These are phyloP conservation scores for Aethionema arabicum DNA, from an alignment of 345 rosid genomes.

Conservation along the genomic window DNA sequence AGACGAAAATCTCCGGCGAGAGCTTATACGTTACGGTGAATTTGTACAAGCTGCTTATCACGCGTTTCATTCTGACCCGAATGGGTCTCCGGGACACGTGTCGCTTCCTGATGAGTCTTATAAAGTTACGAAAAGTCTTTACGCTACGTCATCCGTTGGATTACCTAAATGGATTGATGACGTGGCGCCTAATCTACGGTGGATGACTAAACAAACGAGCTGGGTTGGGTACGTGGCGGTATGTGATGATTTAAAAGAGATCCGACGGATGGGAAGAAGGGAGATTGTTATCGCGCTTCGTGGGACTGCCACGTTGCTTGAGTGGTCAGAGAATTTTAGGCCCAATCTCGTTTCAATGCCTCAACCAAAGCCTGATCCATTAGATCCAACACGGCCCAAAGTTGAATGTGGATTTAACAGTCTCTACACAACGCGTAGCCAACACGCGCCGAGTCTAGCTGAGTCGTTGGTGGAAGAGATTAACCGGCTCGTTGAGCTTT, in stretches of 20 bases:
- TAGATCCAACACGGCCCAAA: slow-evolving; percentile 42
- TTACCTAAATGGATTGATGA: slow-evolving; percentile 86
- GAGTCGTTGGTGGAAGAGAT: slow-evolving; percentile 58
- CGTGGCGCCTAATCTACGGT: slow-evolving; percentile 75
- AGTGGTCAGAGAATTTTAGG: slow-evolving; percentile 91
- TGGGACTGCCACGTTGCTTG: slow-evolving; percentile 91
- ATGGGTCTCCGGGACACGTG: slow-evolving; percentile 55
- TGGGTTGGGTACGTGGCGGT: slow-evolving; percentile 97
- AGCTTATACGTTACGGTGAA: slow-evolving; percentile 49
- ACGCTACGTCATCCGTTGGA: slow-evolving; percentile 85
- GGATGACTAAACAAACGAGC: slow-evolving; percentile 96
- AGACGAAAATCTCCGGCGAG: slow-evolving; percentile 51
- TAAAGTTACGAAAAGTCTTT: slow-evolving; percentile 71
- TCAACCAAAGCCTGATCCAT: slow-evolving; percentile 26
- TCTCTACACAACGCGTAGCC: slow-evolving; percentile 57
- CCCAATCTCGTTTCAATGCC: slow-evolving; percentile 52
- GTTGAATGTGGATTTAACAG: slow-evolving; percentile 87
- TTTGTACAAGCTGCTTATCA: slow-evolving; percentile 50
- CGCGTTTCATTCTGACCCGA: slow-evolving; percentile 74
- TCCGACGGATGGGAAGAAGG: slow-evolving; percentile 93
- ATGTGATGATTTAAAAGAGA: slow-evolving; percentile 71
- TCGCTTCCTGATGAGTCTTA: slow-evolving; percentile 66
- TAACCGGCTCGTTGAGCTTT: slow-evolving; percentile 44
- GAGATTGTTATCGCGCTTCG: slow-evolving; percentile 91
- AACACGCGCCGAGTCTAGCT: slow-evolving; percentile 55